phyloP scores from a whole-genome alignment of 345 rosid species.

The Ceriops zippeliana region DNA sequence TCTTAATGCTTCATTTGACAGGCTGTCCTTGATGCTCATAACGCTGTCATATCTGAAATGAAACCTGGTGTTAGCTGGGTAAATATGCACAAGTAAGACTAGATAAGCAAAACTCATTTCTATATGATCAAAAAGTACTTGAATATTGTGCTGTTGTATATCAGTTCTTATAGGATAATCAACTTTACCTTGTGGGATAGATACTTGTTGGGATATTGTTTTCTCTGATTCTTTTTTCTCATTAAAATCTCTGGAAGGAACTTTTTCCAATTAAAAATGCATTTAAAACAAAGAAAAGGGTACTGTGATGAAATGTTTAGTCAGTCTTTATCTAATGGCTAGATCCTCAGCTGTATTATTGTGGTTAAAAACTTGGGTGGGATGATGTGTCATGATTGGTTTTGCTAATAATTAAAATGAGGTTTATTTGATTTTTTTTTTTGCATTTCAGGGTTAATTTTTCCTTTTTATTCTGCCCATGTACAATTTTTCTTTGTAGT shows the following conservation, averaged over 20 bases:
- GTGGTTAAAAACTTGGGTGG: no score
- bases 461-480: not conserved
- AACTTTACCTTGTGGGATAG: not conserved
- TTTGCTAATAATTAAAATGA: not conserved
- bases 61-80: slow-evolving; percentile 89
- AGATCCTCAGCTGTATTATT: no score
- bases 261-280: no score
- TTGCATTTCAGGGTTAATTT: not conserved
- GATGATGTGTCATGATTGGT: no score
- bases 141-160: slow-evolving; percentile 2
- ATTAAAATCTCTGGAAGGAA: no score
- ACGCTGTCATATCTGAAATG: slow-evolving; percentile 76
- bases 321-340: no score
- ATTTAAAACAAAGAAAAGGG: no score
- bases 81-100: slow-evolving; percentile 86
- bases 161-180: not conserved
- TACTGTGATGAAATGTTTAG: no score
- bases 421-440: not conserved
- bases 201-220: not conserved
- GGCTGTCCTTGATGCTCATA: slow-evolving; percentile 87
- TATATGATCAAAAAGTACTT: not conserved
- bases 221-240: no score
- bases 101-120: not conserved
- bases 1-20: slow-evolving; percentile 26
- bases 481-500: slow-evolving; percentile 1